Evolutionary conservation across 2,329 filamentous ascomycete genomes (phyloP), one percentile per base, ranked within the genome.

Genomic region (Orbilia oligospora): DNA sequence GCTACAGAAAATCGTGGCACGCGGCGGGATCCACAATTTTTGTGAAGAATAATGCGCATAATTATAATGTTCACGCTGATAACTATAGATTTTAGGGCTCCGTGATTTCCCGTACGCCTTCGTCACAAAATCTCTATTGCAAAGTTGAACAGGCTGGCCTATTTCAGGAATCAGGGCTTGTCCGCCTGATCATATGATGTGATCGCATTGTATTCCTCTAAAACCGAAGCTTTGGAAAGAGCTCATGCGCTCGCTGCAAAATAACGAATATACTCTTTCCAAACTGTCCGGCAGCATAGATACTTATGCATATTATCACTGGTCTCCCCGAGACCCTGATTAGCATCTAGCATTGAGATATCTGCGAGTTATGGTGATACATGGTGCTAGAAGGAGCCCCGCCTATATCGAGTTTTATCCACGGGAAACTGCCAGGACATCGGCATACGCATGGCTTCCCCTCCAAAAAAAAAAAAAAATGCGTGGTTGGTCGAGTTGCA

Each of bases 401-500:
- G 20, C 53, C 18, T 1, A n/a, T 12, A 44, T n/a, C 36, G 44
- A 10, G 2, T 12, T 27, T 20, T 61, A 44, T 61, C 36, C 27
- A 20, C 20, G 16, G 10, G 36, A 27, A 44, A 10, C 20, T 18
- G 18, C 20, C 8, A 27, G 36, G 18, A 18, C 14, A 6, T 49
- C 61, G 61, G 24, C 58, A 30, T 30, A 30, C 27, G 27, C 27
- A 33, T 20, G 41, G 30, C 44, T 36, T 30, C 58, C 4, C 1
- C n/a, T n/a, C n/a, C n/a, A n/a, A n/a, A n/a, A n/a, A n/a, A n/a
- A n/a, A 49, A 65, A 55, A 66, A 56, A 30, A 30, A 30, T 55
- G 27, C 22, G 48, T 24, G 46, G 58, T 66, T 48, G 55, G 55
- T 33, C 24, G 22, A 33, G 24, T 24, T n/a, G 18, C n/a, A 16